Conservation (phyloP, 2,329 filamentous ascomycete species). For the Delphinella strobiligena region DNA sequence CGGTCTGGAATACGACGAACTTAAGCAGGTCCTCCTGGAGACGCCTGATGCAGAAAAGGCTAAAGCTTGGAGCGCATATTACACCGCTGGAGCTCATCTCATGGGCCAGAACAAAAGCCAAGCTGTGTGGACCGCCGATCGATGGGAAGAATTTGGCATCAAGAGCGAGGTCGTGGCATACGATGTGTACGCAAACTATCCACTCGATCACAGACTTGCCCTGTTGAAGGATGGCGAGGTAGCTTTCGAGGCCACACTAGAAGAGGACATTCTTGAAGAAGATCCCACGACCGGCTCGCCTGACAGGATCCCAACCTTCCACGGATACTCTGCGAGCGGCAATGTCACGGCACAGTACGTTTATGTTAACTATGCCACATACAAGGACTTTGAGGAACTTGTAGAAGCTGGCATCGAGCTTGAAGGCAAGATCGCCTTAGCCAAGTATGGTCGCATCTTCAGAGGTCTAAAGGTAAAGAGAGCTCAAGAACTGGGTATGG, state of each 20-base stretch:
- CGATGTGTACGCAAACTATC: conserved; percentile 41
- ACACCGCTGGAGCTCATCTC: conserved; percentile 38
- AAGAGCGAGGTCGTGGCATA: conserved; percentile 34
- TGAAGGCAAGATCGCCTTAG: conserved; percentile 74
- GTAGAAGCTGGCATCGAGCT: conserved; percentile 61
- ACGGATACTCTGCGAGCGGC: conserved; percentile 85
- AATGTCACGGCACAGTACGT: conserved; percentile 83
- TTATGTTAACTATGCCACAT: conserved; percentile 86
- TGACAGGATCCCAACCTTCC: conserved; percentile 43
- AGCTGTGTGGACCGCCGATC: conserved; percentile 38
- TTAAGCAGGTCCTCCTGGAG: conserved; percentile 41
- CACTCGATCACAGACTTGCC: conserved; percentile 34
- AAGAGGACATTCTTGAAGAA: conserved; percentile 73
- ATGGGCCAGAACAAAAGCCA: conserved; percentile 40
- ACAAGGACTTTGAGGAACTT: conserved; percentile 73
- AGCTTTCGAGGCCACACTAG: conserved; percentile 48
- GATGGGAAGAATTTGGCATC: conserved; percentile 38
- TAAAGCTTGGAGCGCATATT: conserved; percentile 38
- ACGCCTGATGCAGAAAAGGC: conserved; percentile 43
- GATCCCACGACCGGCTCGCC: conserved; percentile 55
- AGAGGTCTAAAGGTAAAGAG: conserved; percentile 86
- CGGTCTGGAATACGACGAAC: conserved; percentile 41
- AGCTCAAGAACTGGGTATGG: conserved; percentile 79
- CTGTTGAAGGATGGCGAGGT: conserved; percentile 27
- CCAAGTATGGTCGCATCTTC: conserved; percentile 77